phyloP scores from a whole-genome alignment of 441 rosid species.

The Melastoma candidum region DNA sequence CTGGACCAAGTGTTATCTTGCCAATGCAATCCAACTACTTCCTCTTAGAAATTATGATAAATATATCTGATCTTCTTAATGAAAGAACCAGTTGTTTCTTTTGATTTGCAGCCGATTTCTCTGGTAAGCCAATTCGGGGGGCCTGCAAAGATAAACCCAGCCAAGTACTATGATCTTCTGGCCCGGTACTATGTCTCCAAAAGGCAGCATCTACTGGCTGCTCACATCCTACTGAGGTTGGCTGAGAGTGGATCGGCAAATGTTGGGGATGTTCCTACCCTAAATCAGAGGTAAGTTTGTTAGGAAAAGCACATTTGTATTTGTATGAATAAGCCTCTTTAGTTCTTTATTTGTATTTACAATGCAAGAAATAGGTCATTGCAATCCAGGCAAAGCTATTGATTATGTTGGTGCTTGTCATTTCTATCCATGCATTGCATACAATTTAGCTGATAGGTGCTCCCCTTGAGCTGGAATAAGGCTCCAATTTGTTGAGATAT shows the following conservation, averaged over 20 bases:
- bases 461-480: too few species aligned
- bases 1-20: too few species aligned
- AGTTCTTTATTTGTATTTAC: too few species aligned
- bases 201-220: constrained; percentile 92
- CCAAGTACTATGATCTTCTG: constrained; percentile 77
- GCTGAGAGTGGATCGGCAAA: constrained; percentile 79
- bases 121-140: constrained; percentile 40
- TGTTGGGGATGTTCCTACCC: constrained; percentile 51
- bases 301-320: constrained; percentile 6
- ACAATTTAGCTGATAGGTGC: not conserved
- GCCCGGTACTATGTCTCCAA: constrained; percentile 85
- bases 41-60: too few species aligned
- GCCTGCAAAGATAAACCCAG: constrained; percentile 45
- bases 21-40: too few species aligned
- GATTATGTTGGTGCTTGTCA: not conserved
- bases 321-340: too few species aligned
- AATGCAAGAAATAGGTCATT: too few species aligned
- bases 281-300: constrained; percentile 68
- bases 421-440: not conserved
- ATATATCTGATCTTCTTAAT: too few species aligned
- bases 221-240: constrained; percentile 83
- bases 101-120: too few species aligned
- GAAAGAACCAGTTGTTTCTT: too few species aligned
- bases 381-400: too few species aligned
- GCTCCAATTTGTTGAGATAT: too few species aligned